These are phyloP conservation scores for Remersonia thermophila DNA, from an alignment of 2,329 filamentous ascomycete genomes.

Conservation along the genomic window DNA sequence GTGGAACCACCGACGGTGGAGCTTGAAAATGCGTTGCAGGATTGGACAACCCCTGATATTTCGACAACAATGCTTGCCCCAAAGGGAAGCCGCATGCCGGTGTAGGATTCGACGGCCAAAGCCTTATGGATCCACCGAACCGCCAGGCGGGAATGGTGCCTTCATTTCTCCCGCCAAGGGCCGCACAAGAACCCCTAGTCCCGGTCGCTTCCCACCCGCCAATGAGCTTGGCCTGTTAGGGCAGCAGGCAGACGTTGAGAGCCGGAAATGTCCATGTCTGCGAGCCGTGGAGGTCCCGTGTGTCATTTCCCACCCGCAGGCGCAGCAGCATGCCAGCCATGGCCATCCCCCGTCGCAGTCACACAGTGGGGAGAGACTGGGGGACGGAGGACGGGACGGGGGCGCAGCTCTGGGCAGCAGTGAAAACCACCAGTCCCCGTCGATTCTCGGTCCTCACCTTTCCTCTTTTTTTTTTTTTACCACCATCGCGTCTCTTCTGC, in stretches of 20 bases:
- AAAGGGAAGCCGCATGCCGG: too few relatives aligned
- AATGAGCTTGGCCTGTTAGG: conserved; percentile 4
- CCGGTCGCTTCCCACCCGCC: conserved; percentile 2
- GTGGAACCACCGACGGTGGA: too few relatives aligned
- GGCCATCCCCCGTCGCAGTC: neutral
- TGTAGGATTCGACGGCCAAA: too few relatives aligned
- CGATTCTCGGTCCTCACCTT: neutral
- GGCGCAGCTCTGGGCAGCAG: neutral
- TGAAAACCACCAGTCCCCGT: conserved; percentile 6
- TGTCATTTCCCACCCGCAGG: conserved; percentile 6
- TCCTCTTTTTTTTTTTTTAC: conserved; percentile 5
- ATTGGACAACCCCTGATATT: too few relatives aligned
- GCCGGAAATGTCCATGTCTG: conserved; percentile 3
- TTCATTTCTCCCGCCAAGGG: too few relatives aligned
- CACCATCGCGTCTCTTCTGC: conserved; percentile 5
- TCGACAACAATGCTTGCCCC: too few relatives aligned
- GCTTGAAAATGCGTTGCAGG: too few relatives aligned
- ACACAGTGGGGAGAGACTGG: conserved; percentile 1
- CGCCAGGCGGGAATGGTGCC: too few relatives aligned
- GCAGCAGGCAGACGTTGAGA: neutral
- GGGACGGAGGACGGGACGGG: neutral
- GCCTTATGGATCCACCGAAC: too few relatives aligned
- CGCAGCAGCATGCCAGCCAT: conserved; percentile 6
- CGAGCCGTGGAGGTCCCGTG: neutral
- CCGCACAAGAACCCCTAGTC: too few relatives aligned